A percentile compares a stretch with the other conserved stretches of the same genome.
These are phyloP conservation scores for Neonectria sp. DNA, from an alignment of 2,329 filamentous ascomycete species.

Conservation along the genomic window DNA sequence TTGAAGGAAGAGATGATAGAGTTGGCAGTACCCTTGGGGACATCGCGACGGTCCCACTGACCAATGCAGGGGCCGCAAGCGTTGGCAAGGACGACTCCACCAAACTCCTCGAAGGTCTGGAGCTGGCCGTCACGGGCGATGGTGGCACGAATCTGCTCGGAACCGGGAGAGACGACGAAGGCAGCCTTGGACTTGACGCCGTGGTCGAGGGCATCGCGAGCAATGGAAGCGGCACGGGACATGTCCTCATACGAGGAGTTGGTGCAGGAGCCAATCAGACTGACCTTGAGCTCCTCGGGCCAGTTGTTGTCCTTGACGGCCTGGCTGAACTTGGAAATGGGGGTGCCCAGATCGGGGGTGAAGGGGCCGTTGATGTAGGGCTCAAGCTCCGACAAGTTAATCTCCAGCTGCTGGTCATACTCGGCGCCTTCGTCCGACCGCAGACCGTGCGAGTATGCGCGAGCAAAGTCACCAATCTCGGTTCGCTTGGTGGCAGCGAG, in stretches of 20 bases:
- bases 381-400: slow-evolving; percentile 91
- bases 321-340: slow-evolving; percentile 90
- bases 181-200: slow-evolving; percentile 90
- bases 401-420: slow-evolving; percentile 93
- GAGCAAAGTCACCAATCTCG: slow-evolving; percentile 91
- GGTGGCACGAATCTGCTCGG: slow-evolving; percentile 96
- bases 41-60: slow-evolving; percentile 94
- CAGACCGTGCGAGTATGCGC: slow-evolving; percentile 87
- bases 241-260: slow-evolving; percentile 99
- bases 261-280: slow-evolving; percentile 97
- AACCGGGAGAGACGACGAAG: slow-evolving; percentile 97
- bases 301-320: slow-evolving; percentile 88
- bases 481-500: slow-evolving; percentile 90
- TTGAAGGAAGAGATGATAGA: slow-evolving; percentile 99
- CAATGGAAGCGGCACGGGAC: slow-evolving; percentile 93
- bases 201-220: slow-evolving; percentile 91
- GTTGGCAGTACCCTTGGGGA: slow-evolving; percentile 96
- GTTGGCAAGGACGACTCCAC: slow-evolving; percentile 92
- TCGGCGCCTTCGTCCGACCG: slow-evolving; percentile 88
- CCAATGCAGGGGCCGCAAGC: slow-evolving; percentile 96
- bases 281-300: slow-evolving; percentile 92
- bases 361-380: slow-evolving; percentile 98
- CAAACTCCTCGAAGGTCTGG: slow-evolving; percentile 86
- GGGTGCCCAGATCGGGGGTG: slow-evolving; percentile 94
- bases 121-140: slow-evolving; percentile 91